Base-by-base conservation (phyloP, 805 yeast genomes). In the Candida montana region DNA sequence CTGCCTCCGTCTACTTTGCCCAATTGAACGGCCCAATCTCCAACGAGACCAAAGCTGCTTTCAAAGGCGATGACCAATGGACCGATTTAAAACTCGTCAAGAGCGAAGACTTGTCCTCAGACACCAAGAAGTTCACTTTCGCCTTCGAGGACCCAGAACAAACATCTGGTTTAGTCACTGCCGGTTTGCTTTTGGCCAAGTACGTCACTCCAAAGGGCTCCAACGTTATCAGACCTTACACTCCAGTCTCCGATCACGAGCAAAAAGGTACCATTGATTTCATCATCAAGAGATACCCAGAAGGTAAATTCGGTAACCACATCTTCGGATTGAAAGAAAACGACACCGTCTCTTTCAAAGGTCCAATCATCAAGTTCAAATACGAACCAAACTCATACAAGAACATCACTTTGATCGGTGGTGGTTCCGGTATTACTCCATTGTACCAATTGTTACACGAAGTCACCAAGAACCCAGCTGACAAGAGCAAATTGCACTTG, bases 391-490 rank as follows among this genome's bases (percentile, higher is more conserved):
- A 93, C 74, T 77, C 81, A 61, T 91, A 77, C 71, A 77, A 84
- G 57, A 70, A 79, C 51, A 79, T 93, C 61, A 78, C 83, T 44
- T 75, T 93, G 61, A 72, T 93, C 53, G 98, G 96, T 56, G 99
- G 95, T 59, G 99, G 99, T 61, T 75, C 95, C 39, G 98, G 98
- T 67, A 90, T 93, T 64, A 87, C 97, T 36, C 99, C 99, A 46
- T 74, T 93, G 66, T 90, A 75, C 74, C 99, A 93, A 72, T 68
- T 93, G 63, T 64, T 87, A 48, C 83, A 79, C 57, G 81, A 78
- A 62, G 76, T 91, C 61, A 73, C 85, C 58, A 72, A 74, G 61
- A 79, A 90, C 73, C 90, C 95, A 42, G 69, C 67, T 35, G 98
- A 93, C 69, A 83, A 87, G 64, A 93, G 99, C 58, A 83, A 88